phyloP scores from a whole-genome alignment of 345 rosid species.

The Moringa oleifera region DNA sequence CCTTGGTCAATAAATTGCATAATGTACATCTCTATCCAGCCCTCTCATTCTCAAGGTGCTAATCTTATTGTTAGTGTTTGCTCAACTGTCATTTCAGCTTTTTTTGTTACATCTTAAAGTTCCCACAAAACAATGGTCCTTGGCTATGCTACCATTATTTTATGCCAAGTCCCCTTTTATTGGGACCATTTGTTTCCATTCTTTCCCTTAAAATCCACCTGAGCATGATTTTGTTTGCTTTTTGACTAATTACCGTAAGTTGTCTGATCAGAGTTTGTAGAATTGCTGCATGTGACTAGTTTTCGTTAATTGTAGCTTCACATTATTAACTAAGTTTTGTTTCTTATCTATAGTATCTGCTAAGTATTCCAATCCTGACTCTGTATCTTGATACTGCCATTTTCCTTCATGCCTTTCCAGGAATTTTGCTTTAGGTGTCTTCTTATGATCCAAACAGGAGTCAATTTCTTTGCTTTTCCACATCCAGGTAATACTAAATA shows the following conservation, averaged over 20 bases:
- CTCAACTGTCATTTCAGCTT: conserved; percentile 19
- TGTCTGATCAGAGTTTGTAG: conserved; percentile 7
- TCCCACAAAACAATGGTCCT: conserved; percentile 1
- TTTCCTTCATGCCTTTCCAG: background rate
- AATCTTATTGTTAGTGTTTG: conserved; percentile 20
- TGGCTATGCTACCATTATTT: conserved; percentile 4
- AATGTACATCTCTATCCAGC: conserved; percentile 18
- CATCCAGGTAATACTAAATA: background rate
- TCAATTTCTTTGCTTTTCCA: background rate
- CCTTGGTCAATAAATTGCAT: background rate
- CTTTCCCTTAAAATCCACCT: conserved; percentile 25
- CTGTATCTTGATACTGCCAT: background rate
- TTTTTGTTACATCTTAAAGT: background rate
- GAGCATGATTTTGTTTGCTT: conserved; percentile 16
- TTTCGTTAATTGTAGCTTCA: background rate
- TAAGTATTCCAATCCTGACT: background rate
- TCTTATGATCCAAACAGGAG: background rate
- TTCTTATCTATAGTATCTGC: background rate
- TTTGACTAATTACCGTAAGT: conserved; percentile 17
- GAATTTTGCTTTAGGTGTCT: background rate
- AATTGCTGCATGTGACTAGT: background rate
- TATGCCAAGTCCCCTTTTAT: conserved; percentile 14
- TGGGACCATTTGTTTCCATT: conserved; percentile 12
- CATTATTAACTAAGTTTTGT: background rate
- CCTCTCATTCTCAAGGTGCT: conserved; percentile 24